A percentile compares a stretch with the other conserved stretches of the same genome.
Evolutionary conservation across 257 asterid genomes (phyloP).

Genomic region (Scutellaria baicalensis): DNA sequence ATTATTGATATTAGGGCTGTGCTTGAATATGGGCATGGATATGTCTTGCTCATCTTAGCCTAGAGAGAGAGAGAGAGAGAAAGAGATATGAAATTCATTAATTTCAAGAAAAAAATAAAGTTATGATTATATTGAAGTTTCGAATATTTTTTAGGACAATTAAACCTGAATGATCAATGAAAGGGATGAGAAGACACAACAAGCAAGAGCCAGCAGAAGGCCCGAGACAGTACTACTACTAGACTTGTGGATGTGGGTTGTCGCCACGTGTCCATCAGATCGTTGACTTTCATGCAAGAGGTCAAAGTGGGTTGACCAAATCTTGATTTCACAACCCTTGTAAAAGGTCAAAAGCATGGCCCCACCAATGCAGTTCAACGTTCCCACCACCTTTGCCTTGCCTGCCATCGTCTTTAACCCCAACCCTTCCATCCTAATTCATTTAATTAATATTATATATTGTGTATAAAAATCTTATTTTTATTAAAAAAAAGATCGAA

Average conservation of each 20-base stretch:
- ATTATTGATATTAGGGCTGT: conserved; percentile 49
- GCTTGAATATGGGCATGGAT: conserved; percentile 73
- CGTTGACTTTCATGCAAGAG: not conserved
- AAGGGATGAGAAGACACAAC: conserved; percentile 30
- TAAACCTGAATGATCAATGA: conserved; percentile 50
- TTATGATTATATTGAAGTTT: too few relatives aligned
- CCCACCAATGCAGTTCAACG: conserved; percentile 53
- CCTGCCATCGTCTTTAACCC: conserved; percentile 45
- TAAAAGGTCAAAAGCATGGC: conserved; percentile 72
- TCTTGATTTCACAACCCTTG: conserved; percentile 39
- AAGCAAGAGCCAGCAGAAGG: conserved; percentile 32
- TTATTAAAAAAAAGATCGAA: not conserved
- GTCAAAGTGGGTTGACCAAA: conserved; percentile 35
- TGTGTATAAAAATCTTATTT: not conserved
- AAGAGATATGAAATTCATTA: too few relatives aligned
- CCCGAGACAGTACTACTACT: conserved; percentile 33
- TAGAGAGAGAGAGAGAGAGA: too few relatives aligned
- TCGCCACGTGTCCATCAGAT: conserved; percentile 27
- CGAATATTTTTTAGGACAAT: too few relatives aligned
- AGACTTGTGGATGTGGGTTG: conserved; percentile 12
- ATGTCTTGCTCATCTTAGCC: conserved; percentile 49
- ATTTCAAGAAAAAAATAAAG: too few relatives aligned
- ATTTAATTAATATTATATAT: not conserved
- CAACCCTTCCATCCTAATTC: conserved; percentile 52
- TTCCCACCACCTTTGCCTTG: conserved; percentile 53